Percentiles rank a stretch among this genome's conserved stretches.
Conservation (phyloP, 352 stramenopile genomes). For the Phytophthora parvispora region DNA sequence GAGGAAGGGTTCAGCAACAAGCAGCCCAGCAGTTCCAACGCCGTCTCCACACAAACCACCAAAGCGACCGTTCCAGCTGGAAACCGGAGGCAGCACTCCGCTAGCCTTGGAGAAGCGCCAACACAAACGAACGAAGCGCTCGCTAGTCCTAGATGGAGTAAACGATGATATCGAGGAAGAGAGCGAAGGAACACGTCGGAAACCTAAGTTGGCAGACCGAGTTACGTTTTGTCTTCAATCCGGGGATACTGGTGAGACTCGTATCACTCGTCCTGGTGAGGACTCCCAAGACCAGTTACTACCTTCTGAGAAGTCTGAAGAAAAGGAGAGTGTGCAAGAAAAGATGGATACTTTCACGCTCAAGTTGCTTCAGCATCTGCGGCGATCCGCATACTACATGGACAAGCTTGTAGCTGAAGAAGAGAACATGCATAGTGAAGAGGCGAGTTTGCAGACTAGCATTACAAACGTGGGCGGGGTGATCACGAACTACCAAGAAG, state of each 20-base stretch:
- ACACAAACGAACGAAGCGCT: constrained; percentile 59
- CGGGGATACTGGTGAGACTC: constrained; percentile 42
- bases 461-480: constrained; percentile 34
- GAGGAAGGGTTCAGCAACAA: constrained; percentile 19
- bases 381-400: constrained; percentile 64
- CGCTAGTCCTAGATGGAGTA: constrained; percentile 37
- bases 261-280: constrained; percentile 60
- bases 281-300: constrained; percentile 55
- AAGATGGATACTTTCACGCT: constrained; percentile 52
- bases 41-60: constrained; percentile 39
- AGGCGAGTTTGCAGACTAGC: constrained; percentile 48
- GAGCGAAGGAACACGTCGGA: constrained; percentile 14
- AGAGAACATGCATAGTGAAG: constrained; percentile 54
- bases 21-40: constrained; percentile 30
- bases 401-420: constrained; percentile 70
- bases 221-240: constrained; percentile 66
- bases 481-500: constrained; percentile 48
- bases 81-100: constrained; percentile 14
- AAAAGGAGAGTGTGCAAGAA: constrained; percentile 47
- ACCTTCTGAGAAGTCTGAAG: constrained; percentile 16
- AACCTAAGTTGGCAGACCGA: constrained; percentile 56
- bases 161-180: constrained; percentile 14
- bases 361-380: constrained; percentile 78
- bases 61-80: constrained; percentile 45
- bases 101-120: constrained; percentile 43